These are phyloP conservation scores for Neoscytalidium dimidiatum DNA, from an alignment of 2,329 filamentous ascomycete species.

Conservation along the genomic window DNA sequence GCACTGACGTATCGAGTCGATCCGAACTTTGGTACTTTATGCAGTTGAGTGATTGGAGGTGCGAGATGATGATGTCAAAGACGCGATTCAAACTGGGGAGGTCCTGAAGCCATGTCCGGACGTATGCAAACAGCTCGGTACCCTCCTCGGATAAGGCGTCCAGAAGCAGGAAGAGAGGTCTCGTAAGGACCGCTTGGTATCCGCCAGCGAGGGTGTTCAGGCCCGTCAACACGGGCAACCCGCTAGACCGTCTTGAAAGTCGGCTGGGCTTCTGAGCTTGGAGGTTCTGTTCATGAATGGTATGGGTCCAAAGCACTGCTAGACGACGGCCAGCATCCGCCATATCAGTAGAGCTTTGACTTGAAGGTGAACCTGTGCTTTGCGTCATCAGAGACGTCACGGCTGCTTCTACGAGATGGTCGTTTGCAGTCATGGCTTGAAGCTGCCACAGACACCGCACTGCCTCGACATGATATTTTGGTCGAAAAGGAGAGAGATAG, in stretches of 20 bases:
- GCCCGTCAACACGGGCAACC: slow-evolving; percentile 30
- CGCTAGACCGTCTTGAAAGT: slow-evolving; percentile 29
- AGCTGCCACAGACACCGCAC: slow-evolving; percentile 85
- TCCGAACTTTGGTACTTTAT: slow-evolving; percentile 22
- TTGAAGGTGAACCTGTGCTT: slow-evolving; percentile 15
- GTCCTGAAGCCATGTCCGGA: slow-evolving; percentile 77
- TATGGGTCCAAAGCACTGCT: slow-evolving; percentile 80
- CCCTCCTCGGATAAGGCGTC: slow-evolving; percentile 74
- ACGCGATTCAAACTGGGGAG: slow-evolving; percentile 55
- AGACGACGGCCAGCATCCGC: slow-evolving; percentile 68
- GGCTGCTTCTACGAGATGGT: slow-evolving; percentile 78
- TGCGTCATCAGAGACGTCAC: slow-evolving; percentile 65
- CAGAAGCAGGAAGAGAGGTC: slow-evolving; percentile 78
- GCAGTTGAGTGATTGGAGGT: slow-evolving; percentile 35
- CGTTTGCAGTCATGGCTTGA: slow-evolving; percentile 68
- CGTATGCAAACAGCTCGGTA: slow-evolving; percentile 73
- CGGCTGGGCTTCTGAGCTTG: slow-evolving; percentile 37
- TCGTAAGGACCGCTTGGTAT: slow-evolving; percentile 73
- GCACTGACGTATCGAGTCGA: slow-evolving; percentile 23
- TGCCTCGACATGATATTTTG: slow-evolving; percentile 93
- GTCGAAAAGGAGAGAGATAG: slow-evolving; percentile 77
- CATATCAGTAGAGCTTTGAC: slow-evolving; percentile 47
- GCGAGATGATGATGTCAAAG: slow-evolving; percentile 37
- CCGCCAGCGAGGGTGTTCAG: slow-evolving; percentile 53
- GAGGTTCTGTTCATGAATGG: slow-evolving; percentile 42